phyloP scores from a whole-genome alignment of 2,329 filamentous ascomycete species.

The Aspergillus transmontanensis region DNA sequence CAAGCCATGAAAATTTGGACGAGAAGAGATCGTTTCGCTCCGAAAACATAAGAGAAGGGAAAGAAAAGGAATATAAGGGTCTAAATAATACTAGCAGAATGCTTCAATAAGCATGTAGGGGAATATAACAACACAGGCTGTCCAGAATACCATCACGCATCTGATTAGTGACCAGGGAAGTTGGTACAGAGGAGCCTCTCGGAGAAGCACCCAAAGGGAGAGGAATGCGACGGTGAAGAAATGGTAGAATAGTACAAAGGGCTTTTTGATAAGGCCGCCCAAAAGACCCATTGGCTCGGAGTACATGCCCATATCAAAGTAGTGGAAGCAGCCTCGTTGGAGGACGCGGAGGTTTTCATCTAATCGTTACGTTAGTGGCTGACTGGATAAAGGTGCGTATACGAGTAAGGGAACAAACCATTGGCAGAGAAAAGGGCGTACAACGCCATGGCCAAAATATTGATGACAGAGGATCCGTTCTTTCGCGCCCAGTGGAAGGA shows the following conservation, averaged over 20 bases:
- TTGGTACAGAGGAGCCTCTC: conserved; percentile 55
- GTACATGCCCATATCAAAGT: conserved; percentile 77
- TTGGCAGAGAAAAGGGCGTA: conserved; percentile 90
- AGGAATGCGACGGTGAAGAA: conserved; percentile 94
- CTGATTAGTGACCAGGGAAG: conserved; percentile 67
- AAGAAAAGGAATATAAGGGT: neutral
- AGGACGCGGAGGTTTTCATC: conserved; percentile 75
- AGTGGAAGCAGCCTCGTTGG: conserved; percentile 87
- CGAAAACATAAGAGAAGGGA: neutral
- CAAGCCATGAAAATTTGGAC: neutral
- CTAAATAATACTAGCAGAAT: conserved; percentile 34
- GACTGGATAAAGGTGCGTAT: neutral
- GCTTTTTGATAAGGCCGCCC: conserved; percentile 76
- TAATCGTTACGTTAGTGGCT: conserved; percentile 15
- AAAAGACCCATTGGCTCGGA: conserved; percentile 81
- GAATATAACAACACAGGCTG: conserved; percentile 78
- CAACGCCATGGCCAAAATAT: conserved; percentile 93
- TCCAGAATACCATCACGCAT: conserved; percentile 73
- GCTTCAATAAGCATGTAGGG: conserved; percentile 77
- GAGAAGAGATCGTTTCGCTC: conserved; percentile 1
- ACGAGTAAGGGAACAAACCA: conserved; percentile 39
- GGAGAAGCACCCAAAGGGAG: conserved; percentile 71
- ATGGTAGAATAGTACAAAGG: conserved; percentile 79
- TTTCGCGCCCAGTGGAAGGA: conserved; percentile 89
- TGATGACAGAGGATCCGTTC: conserved; percentile 81